Evolutionary conservation across 495 filamentous ascomycete species (phyloP).

Genomic region (Viridothelium virens): DNA sequence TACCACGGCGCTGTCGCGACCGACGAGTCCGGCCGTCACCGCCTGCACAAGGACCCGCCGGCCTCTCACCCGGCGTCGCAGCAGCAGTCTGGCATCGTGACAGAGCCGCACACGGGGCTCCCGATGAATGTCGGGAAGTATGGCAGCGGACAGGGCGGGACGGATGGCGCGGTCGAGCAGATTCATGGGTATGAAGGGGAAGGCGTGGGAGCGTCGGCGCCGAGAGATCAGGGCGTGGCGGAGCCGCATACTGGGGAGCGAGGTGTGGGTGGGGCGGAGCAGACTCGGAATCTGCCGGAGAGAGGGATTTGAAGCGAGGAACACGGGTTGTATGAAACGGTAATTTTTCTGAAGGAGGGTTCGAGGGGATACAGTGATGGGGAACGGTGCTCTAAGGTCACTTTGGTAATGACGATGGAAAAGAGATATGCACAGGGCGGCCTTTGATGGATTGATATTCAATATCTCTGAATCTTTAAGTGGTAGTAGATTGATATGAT

Average conservation of each 20-base stretch:
- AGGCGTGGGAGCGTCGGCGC: not conserved
- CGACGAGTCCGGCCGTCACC: constrained; percentile 20
- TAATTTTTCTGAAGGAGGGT: too few relatives aligned
- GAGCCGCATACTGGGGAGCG: constrained; percentile 30
- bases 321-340: constrained; percentile 16
- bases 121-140: constrained; percentile 29
- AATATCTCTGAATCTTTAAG: not conserved
- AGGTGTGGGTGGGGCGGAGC: constrained; percentile 25
- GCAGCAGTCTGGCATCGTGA: not conserved
- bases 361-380: too few relatives aligned
- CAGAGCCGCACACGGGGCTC: constrained; percentile 22
- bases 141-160: constrained; percentile 25
- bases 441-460: not conserved
- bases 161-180: constrained; percentile 16
- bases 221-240: constrained; percentile 18
- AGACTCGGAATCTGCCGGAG: constrained; percentile 5
- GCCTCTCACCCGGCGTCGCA: constrained; percentile 11
- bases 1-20: constrained; percentile 11
- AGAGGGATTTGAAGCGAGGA: not conserved
- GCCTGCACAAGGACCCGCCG: constrained; percentile 29
- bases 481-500: not conserved
- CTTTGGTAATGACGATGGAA: too few relatives aligned
- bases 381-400: too few relatives aligned
- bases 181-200: not conserved
- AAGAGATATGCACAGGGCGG: too few relatives aligned